Conservation (phyloP, 148 eudicot genomes). For the Oxyria digyna region DNA sequence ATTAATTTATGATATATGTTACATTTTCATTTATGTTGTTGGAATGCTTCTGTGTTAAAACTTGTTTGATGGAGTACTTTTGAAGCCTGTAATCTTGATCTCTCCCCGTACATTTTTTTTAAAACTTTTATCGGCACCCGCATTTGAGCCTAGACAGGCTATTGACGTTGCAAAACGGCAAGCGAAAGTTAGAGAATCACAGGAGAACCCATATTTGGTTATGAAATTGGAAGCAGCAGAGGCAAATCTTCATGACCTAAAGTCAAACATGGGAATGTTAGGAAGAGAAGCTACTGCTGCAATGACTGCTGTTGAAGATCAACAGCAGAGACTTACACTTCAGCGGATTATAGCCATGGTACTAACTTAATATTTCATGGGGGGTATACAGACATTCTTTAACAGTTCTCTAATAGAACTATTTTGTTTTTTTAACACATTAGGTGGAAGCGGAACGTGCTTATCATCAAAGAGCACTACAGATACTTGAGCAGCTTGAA, state of each 20-base stretch:
- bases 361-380: constrained; percentile 7
- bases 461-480: constrained; percentile 85
- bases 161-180: constrained; percentile 85
- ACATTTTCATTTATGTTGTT: neutral
- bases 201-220: constrained; percentile 63
- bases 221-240: constrained; percentile 83
- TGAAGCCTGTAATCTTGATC: neutral
- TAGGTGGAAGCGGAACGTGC: constrained; percentile 92
- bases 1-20: neutral
- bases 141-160: constrained; percentile 74
- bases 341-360: constrained; percentile 87
- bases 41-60: neutral
- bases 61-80: no score
- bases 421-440: constrained; percentile 7
- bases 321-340: constrained; percentile 88
- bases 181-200: constrained; percentile 66
- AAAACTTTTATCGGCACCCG: constrained; percentile 7
- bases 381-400: neutral
- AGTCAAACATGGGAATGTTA: constrained; percentile 63
- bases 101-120: neutral
- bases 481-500: constrained; percentile 87
- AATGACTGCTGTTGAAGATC: constrained; percentile 97
- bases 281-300: constrained; percentile 97
- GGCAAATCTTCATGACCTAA: constrained; percentile 70
- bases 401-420: neutral